Percentiles rank a stretch among this genome's conserved stretches.
phyloP scores from a whole-genome alignment of 345 rosid species.

The Boechera retrofracta region DNA sequence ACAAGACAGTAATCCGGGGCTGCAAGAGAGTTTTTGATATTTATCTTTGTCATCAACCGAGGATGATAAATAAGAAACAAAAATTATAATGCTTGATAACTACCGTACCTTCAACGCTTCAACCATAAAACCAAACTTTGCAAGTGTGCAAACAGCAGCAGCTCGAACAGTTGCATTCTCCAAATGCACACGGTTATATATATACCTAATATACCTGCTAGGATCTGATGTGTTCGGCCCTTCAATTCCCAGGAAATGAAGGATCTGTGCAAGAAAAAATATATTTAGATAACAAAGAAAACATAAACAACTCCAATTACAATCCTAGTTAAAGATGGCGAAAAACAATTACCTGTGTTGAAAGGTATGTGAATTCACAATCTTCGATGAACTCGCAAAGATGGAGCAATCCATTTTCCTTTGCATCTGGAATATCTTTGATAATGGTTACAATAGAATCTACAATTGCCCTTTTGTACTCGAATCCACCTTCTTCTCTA shows the following conservation, averaged over 20 bases:
- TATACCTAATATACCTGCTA: slow-evolving; percentile 93
- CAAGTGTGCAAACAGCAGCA: slow-evolving; percentile 93
- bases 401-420: slow-evolving; percentile 96
- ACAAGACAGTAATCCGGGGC: slow-evolving; percentile 83
- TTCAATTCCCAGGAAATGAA: slow-evolving; percentile 94
- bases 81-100: slow-evolving; percentile 7
- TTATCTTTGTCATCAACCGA: not conserved
- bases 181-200: slow-evolving; percentile 98
- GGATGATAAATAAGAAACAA: not conserved
- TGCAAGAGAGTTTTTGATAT: slow-evolving; percentile 45
- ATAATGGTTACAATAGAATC: slow-evolving; percentile 96
- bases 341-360: slow-evolving; percentile 74
- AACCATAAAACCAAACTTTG: slow-evolving; percentile 93
- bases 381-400: slow-evolving; percentile 98
- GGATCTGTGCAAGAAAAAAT: slow-evolving; percentile 58
- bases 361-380: slow-evolving; percentile 98
- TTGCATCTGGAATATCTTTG: slow-evolving; percentile 96
- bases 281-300: slow-evolving; percentile 5
- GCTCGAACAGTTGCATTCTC: slow-evolving; percentile 99
- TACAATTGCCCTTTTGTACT: slow-evolving; percentile 93
- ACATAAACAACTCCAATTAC: not conserved
- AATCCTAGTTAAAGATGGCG: slow-evolving; percentile 1
- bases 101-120: slow-evolving; percentile 81
- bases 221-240: slow-evolving; percentile 97
- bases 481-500: slow-evolving; percentile 99